Evolutionary conservation across 768 basidiomycete genomes (phyloP).

Genomic region (Boletus patriciae): DNA sequence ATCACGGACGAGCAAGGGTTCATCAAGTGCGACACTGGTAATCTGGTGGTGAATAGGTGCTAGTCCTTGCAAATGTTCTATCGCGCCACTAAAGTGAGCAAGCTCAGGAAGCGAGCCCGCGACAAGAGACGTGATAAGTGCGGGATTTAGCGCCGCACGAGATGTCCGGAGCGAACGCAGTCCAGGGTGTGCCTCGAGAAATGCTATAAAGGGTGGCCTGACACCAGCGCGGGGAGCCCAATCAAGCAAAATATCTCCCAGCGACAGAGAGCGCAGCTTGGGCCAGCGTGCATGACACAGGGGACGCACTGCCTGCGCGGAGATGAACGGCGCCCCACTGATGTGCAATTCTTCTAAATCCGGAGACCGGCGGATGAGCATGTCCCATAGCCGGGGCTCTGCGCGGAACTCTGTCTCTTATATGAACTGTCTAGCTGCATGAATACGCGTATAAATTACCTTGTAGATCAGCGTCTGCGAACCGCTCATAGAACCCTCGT

Average conservation of each 20-base stretch:
- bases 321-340: constrained; percentile 27
- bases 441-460: constrained; percentile 38
- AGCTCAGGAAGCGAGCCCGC: constrained; percentile 48
- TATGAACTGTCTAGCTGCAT: constrained; percentile 1
- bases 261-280: constrained; percentile 52
- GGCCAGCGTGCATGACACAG: constrained; percentile 69
- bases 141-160: constrained; percentile 51
- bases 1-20: constrained; percentile 67
- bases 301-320: constrained; percentile 49
- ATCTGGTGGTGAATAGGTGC: constrained; percentile 48
- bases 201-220: constrained; percentile 61
- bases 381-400: constrained; percentile 54
- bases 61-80: constrained; percentile 65
- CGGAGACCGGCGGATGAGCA: constrained; percentile 65
- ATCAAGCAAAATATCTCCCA: constrained; percentile 68
- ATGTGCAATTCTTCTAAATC: constrained; percentile 65
- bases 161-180: constrained; percentile 54
- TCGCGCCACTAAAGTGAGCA: constrained; percentile 63
- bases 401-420: constrained; percentile 21
- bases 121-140: constrained; percentile 51
- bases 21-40: constrained; percentile 59
- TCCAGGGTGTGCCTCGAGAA: constrained; percentile 63
- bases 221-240: constrained; percentile 43
- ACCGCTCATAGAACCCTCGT: constrained; percentile 59
- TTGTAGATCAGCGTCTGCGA: constrained; percentile 52